phyloP scores from a whole-genome alignment of 192 early-diverging fungal genomes.

The Neocallimastix lanati region DNA sequence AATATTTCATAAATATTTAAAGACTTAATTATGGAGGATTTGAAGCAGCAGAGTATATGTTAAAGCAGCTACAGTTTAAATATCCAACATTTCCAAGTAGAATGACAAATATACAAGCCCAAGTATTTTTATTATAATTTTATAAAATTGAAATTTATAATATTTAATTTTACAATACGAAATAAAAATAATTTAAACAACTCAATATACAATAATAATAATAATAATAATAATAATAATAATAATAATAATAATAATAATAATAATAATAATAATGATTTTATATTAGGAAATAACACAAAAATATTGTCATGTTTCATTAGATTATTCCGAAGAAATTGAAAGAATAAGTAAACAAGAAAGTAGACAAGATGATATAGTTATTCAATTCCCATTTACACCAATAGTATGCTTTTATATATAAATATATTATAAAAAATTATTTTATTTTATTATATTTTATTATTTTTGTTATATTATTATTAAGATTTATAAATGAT shows the following conservation, averaged over 20 bases:
- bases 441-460: too few species aligned
- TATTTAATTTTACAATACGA: too few species aligned
- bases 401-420: constrained; percentile 18
- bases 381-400: constrained; percentile 66
- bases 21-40: constrained; percentile 65
- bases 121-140: constrained; percentile 15
- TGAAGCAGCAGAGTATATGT: constrained; percentile 58
- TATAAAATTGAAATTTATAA: too few species aligned
- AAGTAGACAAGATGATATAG: constrained; percentile 43
- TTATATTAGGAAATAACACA: constrained; percentile 40
- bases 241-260: too few species aligned
- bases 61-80: constrained; percentile 74
- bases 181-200: too few species aligned
- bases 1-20: too few species aligned
- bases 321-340: constrained; percentile 57
- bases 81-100: constrained; percentile 76
- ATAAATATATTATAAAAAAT: background rate
- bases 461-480: too few species aligned
- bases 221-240: too few species aligned
- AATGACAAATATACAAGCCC: constrained; percentile 52
- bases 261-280: background rate
- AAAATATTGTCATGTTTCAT: constrained; percentile 46
- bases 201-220: too few species aligned
- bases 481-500: too few species aligned
- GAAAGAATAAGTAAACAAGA: constrained; percentile 34